Base-by-base conservation (phyloP, 2,329 filamentous ascomycete genomes). In the Cladosporium austrohemisphaericum region DNA sequence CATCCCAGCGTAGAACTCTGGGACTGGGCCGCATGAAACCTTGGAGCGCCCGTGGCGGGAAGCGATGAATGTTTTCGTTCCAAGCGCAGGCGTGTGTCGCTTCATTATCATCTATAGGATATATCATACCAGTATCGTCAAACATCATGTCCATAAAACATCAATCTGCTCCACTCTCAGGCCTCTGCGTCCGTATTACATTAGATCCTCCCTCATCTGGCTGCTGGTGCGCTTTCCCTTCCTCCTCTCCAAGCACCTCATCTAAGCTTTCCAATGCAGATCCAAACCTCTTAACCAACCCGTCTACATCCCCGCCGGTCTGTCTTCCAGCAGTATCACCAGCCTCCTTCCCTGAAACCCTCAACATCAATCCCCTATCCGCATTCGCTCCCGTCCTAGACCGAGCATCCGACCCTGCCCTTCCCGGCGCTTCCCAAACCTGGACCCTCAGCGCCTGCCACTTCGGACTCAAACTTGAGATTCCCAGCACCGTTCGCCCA, bases 401-500 rank as follows among this genome's bases (percentile, higher is more conserved):
- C n/a, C n/a, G n/a, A n/a, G n/a, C n/a, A n/a, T n/a, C 23, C 56
- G 60, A 14, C 52, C 56, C 18, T 31, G 44, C 18, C 63, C 82
- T 86, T 2, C 79, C 84, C 1, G 84, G 84, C 13, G 84, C 84
- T 8, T 74, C 72, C 6, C 71, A 70, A 8, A 86, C 68, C 8
- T 69, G 68, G 0, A 77, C 76, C 13, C 70, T 68, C 26, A 81
- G 69, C 11, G 85, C 75, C 59, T 85, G 82, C 84, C 92, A 97
- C 41, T 85, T 79, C 0, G 83, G 72, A 7, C 81, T 86, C 10
- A 96, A 71, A 54, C 85, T 90, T 33, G 85, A 81, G 1, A 87
- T 85, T 50, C 80, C 81, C 0, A 79, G 72, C 1, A 97, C 79
- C 1, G 69, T 72, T 19, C 68, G 69, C 1, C 73, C 73, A 31